phyloP scores from a whole-genome alignment of 2,329 filamentous ascomycete species.

The Kalmusia sp. region DNA sequence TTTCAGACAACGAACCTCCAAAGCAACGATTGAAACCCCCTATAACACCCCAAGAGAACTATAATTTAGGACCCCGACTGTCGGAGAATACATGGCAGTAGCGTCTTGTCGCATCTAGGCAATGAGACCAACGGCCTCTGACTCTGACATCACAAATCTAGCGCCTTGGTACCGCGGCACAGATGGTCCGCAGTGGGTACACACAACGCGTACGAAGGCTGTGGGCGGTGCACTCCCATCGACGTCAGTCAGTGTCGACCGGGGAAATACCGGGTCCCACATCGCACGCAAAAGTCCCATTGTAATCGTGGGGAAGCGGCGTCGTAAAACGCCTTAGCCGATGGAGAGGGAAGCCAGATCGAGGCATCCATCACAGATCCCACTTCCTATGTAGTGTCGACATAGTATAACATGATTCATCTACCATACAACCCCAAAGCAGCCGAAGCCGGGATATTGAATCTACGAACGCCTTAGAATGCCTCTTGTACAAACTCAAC shows the following conservation, averaged over 20 bases:
- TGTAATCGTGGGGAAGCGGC: not conserved
- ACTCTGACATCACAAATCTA: not conserved
- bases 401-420: not conserved
- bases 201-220: not conserved
- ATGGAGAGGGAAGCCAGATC: no score
- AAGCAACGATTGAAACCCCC: not conserved
- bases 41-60: not conserved
- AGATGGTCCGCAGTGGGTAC: not conserved
- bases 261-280: not conserved
- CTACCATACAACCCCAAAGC: not conserved
- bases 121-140: slow-evolving; percentile 1
- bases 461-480: slow-evolving; percentile 5
- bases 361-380: no score
- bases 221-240: not conserved
- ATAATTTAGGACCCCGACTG: slow-evolving; percentile 1
- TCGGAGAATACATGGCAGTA: slow-evolving; percentile 2
- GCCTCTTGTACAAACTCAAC: not conserved
- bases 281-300: not conserved
- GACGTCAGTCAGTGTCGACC: not conserved
- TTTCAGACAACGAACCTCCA: not conserved
- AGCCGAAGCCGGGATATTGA: slow-evolving; percentile 4
- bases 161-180: slow-evolving; percentile 2
- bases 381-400: not conserved
- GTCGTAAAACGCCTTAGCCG: not conserved
- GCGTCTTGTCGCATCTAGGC: not conserved